phyloP scores from a whole-genome alignment of 768 basidiomycete genomes.

The Lactifluus volemus region DNA sequence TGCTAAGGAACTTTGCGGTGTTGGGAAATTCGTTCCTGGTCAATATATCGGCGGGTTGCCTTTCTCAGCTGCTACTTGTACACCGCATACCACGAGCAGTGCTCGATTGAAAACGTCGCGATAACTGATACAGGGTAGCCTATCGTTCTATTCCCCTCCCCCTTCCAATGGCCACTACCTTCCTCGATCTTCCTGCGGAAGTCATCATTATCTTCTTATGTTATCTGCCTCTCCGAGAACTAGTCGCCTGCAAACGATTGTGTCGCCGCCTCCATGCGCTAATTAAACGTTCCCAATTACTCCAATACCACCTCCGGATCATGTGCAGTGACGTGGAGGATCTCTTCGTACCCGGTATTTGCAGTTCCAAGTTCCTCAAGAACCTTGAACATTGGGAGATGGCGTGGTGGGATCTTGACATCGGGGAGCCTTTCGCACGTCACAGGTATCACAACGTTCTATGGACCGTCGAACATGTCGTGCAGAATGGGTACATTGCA shows the following conservation, averaged over 20 bases:
- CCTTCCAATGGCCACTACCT: background rate
- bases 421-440: conserved; percentile 13
- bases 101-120: too few relatives aligned
- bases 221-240: conserved; percentile 3
- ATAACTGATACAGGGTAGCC: too few relatives aligned
- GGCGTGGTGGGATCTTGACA: conserved; percentile 11
- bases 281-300: conserved; percentile 1
- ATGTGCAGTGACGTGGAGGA: conserved; percentile 12
- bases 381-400: conserved; percentile 8
- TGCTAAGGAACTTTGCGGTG: too few relatives aligned
- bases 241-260: conserved; percentile 8
- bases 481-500: conserved; percentile 9
- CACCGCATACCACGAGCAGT: too few relatives aligned
- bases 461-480: conserved; percentile 14
- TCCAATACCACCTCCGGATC: conserved; percentile 9
- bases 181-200: conserved; percentile 6
- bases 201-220: conserved; percentile 1
- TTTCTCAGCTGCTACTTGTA: too few relatives aligned
- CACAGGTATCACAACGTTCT: conserved; percentile 11
- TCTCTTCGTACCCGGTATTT: conserved; percentile 1
- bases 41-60: too few relatives aligned
- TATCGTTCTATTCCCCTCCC: too few relatives aligned
- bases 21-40: too few relatives aligned
- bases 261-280: conserved; percentile 1
- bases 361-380: conserved; percentile 7